Conservation (phyloP, 257 asterid genomes). For the Orobanche coerulescens region DNA sequence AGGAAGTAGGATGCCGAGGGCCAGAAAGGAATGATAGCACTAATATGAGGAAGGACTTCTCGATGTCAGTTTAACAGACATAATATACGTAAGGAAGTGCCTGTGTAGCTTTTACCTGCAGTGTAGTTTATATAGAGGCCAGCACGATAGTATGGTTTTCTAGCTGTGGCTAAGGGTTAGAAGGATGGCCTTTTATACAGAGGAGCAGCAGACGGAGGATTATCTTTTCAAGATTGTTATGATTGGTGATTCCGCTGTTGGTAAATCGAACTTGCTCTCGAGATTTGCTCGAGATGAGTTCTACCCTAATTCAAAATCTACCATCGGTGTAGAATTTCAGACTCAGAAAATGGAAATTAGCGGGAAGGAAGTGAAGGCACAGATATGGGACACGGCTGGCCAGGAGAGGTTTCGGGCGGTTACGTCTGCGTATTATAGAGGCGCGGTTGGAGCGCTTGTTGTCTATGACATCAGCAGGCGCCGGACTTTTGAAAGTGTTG, state of each 20-base stretch:
- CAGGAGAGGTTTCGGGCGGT: conserved; percentile 98
- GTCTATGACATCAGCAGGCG: conserved; percentile 92
- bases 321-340: conserved; percentile 96
- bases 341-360: conserved; percentile 81
- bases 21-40: background rate
- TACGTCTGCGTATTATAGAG: conserved; percentile 94
- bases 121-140: conserved; percentile 11
- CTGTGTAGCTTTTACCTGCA: background rate
- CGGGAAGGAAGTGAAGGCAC: conserved; percentile 90
- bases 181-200: conserved; percentile 53
- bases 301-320: conserved; percentile 83
- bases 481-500: conserved; percentile 70
- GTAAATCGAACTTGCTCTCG: conserved; percentile 92
- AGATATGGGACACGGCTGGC: conserved; percentile 98
- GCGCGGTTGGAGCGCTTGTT: conserved; percentile 95
- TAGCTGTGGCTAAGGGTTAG: conserved; percentile 28
- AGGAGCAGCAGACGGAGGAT: conserved; percentile 65
- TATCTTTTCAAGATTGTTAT: conserved; percentile 79
- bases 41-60: conserved; percentile 2
- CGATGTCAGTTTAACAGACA: conserved; percentile 3
- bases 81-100: background rate
- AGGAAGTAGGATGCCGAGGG: conserved; percentile 11
- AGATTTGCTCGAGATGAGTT: conserved; percentile 93
- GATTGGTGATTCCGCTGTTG: conserved; percentile 93
- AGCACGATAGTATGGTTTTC: conserved; percentile 34